phyloP scores from a whole-genome alignment of 139 green algal species.

The Chlorella sp. region DNA sequence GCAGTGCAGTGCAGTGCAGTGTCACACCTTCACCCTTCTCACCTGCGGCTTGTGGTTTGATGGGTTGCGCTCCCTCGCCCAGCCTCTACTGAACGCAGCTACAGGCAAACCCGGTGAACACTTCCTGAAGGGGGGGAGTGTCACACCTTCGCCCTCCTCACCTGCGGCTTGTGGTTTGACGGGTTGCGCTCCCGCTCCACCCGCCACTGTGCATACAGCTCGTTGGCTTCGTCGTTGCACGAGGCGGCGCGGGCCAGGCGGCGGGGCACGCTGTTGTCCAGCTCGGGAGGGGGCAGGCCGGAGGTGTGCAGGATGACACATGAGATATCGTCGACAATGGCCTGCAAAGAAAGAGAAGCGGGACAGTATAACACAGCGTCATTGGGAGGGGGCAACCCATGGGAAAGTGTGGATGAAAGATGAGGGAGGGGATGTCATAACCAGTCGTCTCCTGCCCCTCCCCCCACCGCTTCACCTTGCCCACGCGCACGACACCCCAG shows the following conservation, averaged over 20 bases:
- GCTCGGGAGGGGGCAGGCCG: constrained; percentile 15
- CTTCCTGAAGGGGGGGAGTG: no score
- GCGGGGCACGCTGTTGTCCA: neutral
- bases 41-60: constrained; percentile 34
- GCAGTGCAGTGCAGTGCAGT: no score
- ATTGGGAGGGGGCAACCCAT: no score
- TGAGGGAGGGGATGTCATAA: no score
- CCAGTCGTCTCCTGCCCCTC: no score
- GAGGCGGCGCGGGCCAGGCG: constrained; percentile 38
- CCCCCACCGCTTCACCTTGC: no score
- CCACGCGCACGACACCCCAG: no score
- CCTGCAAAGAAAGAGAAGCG: neutral
- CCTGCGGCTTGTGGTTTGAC: constrained; percentile 32
- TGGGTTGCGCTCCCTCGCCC: constrained; percentile 33
- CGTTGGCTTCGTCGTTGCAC: constrained; percentile 52
- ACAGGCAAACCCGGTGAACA: no score
- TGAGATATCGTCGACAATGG: constrained; percentile 47
- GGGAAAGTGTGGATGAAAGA: no score
- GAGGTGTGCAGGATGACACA: constrained; percentile 42
- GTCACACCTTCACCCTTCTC: neutral
- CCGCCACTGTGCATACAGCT: constrained; percentile 22
- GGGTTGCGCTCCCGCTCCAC: constrained; percentile 35
- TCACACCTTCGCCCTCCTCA: neutral
- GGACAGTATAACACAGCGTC: neutral
- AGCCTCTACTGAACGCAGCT: constrained; percentile 19